Base-by-base conservation (phyloP, 2,329 filamentous ascomycete genomes). In the Cercospora sojina region DNA sequence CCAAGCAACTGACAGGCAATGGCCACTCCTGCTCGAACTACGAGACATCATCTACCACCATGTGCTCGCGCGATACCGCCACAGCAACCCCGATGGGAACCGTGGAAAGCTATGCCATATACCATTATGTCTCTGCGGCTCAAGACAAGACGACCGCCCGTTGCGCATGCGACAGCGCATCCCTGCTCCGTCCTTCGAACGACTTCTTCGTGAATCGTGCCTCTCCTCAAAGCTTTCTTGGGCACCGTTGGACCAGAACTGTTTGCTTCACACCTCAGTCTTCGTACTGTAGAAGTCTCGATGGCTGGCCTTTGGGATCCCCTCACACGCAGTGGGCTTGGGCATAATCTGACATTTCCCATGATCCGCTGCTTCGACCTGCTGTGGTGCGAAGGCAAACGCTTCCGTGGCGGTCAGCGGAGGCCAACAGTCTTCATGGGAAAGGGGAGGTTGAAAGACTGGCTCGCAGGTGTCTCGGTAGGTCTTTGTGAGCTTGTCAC, bases 91-190 rank as follows among this genome's bases (percentile, higher is more conserved):
- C 25, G 57, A 59, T 20, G 32, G 57, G 9, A n/a, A 59, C 23
- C 32, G 47, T 12, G 57, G 57, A 25, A 59, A 59, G 20, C 31
- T 59, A 29, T 47, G 57, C 35, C 57, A 47, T 31, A 13, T 59
- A 12, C 35, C 57, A 10, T 18, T n/a, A 20, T n/a, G 20, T 18
- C 35, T 59, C 2, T 1, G 1, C 23, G 57, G 35, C 13, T 47
- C 57, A 5, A n/a, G 35, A 3, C 57, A 18, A 47, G 57, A 59
- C 35, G 57, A 59, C 6, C 41, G 29, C 18, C 57, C 57, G 25
- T 43, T 59, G 32, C 57, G 57, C 57, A 59, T 59, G 57, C 18
- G 57, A 23, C 35, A 47, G 35, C 57, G 57, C 41, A n/a, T 43
- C 16, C 57, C 57, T 10, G 23, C 18, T 12, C 57, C 57, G 27